Conservation (phyloP, 768 basidiomycete genomes). For the Termitomyces sp. region DNA sequence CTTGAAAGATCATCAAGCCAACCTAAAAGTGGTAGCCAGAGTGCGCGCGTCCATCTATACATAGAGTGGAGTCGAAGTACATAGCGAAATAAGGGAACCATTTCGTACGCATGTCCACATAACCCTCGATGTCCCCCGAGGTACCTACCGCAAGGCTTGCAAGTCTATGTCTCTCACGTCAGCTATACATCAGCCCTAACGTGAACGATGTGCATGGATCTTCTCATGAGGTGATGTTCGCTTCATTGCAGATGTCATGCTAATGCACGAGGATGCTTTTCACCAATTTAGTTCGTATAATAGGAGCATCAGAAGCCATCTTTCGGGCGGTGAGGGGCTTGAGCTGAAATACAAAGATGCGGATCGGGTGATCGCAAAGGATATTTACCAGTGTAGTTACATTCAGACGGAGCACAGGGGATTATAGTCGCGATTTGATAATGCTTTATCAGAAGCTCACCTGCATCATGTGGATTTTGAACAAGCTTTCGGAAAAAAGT, state of each 20-base stretch:
- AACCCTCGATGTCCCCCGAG: not conserved
- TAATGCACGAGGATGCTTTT: not conserved
- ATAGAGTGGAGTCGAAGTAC: not conserved
- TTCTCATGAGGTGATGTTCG: not conserved
- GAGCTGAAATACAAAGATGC: not conserved
- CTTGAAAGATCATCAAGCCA: not conserved
- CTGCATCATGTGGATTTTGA: not conserved
- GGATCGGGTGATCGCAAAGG: not conserved
- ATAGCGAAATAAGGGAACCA: not conserved
- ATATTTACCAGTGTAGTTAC: not conserved
- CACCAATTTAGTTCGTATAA: not conserved
- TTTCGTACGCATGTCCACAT: constrained; percentile 2
- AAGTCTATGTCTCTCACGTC: not conserved
- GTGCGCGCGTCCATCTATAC: not conserved
- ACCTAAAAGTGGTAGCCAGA: not conserved
- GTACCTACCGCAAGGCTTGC: not conserved
- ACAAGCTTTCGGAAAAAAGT: not conserved
- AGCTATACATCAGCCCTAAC: not conserved
- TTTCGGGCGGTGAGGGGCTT: not conserved
- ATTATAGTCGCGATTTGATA: not conserved
- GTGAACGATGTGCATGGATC: not conserved
- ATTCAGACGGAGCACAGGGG: not conserved
- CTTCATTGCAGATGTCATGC: not conserved
- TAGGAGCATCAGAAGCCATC: not conserved
- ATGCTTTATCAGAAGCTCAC: not conserved